These are phyloP conservation scores for Penicillium pulvis DNA, from an alignment of 495 filamentous ascomycete genomes.

Conservation along the genomic window DNA sequence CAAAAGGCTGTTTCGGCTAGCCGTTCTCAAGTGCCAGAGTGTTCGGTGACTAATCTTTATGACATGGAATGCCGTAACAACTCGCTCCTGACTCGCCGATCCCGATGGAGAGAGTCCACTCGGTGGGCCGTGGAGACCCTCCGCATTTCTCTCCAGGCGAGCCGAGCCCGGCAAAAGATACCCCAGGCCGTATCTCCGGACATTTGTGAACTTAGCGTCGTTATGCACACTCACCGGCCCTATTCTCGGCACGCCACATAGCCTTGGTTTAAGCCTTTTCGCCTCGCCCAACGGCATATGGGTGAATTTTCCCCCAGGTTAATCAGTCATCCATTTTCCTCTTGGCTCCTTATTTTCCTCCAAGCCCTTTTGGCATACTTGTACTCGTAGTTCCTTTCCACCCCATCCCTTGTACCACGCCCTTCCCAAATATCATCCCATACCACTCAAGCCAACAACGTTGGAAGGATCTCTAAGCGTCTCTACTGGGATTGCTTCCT, in stretches of 20 bases:
- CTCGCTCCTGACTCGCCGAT: conserved; percentile 18
- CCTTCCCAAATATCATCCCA: no score
- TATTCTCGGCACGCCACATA: conserved; percentile 13
- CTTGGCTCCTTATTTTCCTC: not conserved
- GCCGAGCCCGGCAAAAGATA: conserved; percentile 11
- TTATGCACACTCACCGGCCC: conserved; percentile 23
- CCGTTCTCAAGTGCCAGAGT: conserved; percentile 28
- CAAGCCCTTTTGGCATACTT: not conserved
- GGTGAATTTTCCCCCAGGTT: not conserved
- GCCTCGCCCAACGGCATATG: conserved; percentile 1
- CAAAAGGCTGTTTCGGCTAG: conserved; percentile 11
- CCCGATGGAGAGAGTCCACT: conserved; percentile 9
- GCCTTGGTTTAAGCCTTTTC: conserved; percentile 9
- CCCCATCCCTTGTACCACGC: not conserved
- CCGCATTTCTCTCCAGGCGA: conserved; percentile 27
- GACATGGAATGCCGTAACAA: not conserved
- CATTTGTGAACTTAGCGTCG: not conserved
- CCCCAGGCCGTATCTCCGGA: conserved; percentile 10
- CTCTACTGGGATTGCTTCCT: not conserved
- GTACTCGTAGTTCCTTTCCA: not conserved
- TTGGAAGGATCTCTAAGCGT: no score
- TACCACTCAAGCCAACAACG: no score
- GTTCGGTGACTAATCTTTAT: conserved; percentile 7
- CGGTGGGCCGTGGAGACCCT: conserved; percentile 21
- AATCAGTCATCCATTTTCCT: not conserved